phyloP scores from a whole-genome alignment of 176 grass and related monocot species.

The Rhynchospora pubera region DNA sequence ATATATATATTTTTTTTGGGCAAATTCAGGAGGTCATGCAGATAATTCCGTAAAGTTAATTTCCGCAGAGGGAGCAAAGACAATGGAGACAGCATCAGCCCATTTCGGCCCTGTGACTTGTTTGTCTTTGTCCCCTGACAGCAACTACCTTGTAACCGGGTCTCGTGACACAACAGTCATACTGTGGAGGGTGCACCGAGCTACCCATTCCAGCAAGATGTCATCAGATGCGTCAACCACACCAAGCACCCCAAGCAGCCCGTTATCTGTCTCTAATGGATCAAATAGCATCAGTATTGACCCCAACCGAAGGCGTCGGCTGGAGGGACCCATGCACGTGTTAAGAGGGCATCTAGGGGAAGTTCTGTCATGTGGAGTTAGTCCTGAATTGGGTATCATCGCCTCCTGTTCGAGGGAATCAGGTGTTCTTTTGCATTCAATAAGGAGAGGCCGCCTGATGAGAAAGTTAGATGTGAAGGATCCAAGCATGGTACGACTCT shows the following conservation, averaged over 20 bases:
- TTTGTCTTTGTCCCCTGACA: slow-evolving; percentile 71
- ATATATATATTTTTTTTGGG: slow-evolving; percentile 8
- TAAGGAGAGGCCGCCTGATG: slow-evolving; percentile 75
- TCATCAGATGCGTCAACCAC: slow-evolving; percentile 45
- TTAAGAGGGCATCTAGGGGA: slow-evolving; percentile 92
- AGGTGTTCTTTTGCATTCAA: slow-evolving; percentile 88
- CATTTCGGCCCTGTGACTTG: slow-evolving; percentile 92
- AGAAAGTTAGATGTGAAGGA: slow-evolving; percentile 52
- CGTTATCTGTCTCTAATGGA: slow-evolving; percentile 38
- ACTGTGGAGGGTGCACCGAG: slow-evolving; percentile 72
- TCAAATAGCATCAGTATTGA: slow-evolving; percentile 36
- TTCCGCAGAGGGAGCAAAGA: slow-evolving; percentile 77
- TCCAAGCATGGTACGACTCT: slow-evolving; percentile 58
- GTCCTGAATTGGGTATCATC: slow-evolving; percentile 80
- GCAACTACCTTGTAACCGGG: slow-evolving; percentile 81
- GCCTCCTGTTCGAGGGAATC: slow-evolving; percentile 61
- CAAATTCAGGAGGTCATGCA: slow-evolving; percentile 77
- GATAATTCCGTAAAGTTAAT: slow-evolving; percentile 88
- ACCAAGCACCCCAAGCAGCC: slow-evolving; percentile 46
- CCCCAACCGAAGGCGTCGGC: slow-evolving; percentile 45
- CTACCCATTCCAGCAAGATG: slow-evolving; percentile 47
- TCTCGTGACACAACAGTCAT: slow-evolving; percentile 88
- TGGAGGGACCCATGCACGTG: slow-evolving; percentile 94
- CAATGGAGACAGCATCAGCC: slow-evolving; percentile 73
- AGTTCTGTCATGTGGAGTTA: slow-evolving; percentile 73